Percentiles rank a stretch among this genome's conserved stretches.
Evolutionary conservation across 495 filamentous ascomycete genomes (phyloP).

Genomic region (Tetracladium setigerum): DNA sequence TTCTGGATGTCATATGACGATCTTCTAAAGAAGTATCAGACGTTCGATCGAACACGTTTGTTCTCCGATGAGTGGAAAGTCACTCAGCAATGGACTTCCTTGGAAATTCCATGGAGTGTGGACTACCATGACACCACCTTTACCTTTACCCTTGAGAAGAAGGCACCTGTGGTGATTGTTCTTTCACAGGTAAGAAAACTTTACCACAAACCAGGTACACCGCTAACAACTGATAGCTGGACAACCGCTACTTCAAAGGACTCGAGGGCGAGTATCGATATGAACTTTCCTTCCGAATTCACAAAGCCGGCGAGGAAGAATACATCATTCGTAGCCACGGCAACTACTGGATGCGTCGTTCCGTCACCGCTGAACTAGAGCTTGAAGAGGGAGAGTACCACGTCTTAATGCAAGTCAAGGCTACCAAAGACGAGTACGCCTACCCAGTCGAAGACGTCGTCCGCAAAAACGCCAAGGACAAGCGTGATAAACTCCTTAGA

Average conservation of each 20-base stretch:
- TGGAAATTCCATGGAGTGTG: constrained; percentile 77
- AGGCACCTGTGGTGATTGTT: constrained; percentile 68
- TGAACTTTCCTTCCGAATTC: constrained; percentile 69
- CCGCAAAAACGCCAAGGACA: constrained; percentile 47
- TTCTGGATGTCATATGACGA: constrained; percentile 70
- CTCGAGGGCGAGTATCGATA: constrained; percentile 76
- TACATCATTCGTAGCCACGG: constrained; percentile 75
- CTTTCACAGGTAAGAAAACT: constrained; percentile 41
- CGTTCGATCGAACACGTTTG: constrained; percentile 78
- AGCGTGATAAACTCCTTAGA: constrained; percentile 74
- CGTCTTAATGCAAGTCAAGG: constrained; percentile 72
- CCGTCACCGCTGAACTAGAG: constrained; percentile 73
- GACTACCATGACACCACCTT: constrained; percentile 87
- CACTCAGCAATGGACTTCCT: constrained; percentile 73
- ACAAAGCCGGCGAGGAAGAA: constrained; percentile 71
- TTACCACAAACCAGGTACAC: constrained; percentile 12
- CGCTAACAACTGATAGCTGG: constrained; percentile 46
- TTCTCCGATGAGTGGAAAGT: constrained; percentile 78
- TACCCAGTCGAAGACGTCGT: constrained; percentile 64
- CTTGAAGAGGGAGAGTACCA: constrained; percentile 77
- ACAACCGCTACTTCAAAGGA: constrained; percentile 77
- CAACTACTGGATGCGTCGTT: constrained; percentile 52
- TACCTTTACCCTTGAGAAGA: constrained; percentile 56
- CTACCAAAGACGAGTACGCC: constrained; percentile 42
- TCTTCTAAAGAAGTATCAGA: constrained; percentile 73